These are phyloP conservation scores for Xylaria sp. DNA, from an alignment of 2,329 filamentous ascomycete species.

Conservation along the genomic window DNA sequence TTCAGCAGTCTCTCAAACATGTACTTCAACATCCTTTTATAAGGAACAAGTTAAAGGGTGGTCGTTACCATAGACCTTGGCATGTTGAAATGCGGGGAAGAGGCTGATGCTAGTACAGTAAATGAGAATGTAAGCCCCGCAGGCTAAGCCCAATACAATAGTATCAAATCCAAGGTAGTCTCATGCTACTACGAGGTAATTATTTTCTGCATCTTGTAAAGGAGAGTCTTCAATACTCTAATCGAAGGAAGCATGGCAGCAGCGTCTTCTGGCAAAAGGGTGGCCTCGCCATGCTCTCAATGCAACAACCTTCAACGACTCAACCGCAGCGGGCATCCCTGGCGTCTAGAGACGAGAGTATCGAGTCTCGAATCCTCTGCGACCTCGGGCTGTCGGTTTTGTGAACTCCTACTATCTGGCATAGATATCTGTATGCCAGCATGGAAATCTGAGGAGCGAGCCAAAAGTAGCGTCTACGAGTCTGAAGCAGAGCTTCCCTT, in stretches of 20 bases:
- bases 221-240: neutral
- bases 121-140: too few relatives aligned
- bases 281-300: neutral
- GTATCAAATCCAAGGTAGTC: neutral
- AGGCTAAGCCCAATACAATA: too few relatives aligned
- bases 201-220: too few relatives aligned
- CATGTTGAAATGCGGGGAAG: too few relatives aligned
- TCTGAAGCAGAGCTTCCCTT: conserved; percentile 6
- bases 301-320: conserved; percentile 9
- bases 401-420: neutral
- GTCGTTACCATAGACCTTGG: too few relatives aligned
- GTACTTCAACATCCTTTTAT: too few relatives aligned
- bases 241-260: neutral
- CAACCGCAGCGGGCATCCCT: neutral
- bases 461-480: conserved; percentile 7
- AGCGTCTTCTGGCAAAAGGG: neutral
- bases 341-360: conserved; percentile 3
- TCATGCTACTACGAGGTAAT: neutral
- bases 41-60: too few relatives aligned
- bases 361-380: neutral
- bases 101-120: too few relatives aligned
- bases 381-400: neutral
- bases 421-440: conserved; percentile 1
- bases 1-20: too few relatives aligned
- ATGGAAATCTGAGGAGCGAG: conserved; percentile 1